Conservation (phyloP, 495 filamentous ascomycete species). For the Filosporella fistucella region DNA sequence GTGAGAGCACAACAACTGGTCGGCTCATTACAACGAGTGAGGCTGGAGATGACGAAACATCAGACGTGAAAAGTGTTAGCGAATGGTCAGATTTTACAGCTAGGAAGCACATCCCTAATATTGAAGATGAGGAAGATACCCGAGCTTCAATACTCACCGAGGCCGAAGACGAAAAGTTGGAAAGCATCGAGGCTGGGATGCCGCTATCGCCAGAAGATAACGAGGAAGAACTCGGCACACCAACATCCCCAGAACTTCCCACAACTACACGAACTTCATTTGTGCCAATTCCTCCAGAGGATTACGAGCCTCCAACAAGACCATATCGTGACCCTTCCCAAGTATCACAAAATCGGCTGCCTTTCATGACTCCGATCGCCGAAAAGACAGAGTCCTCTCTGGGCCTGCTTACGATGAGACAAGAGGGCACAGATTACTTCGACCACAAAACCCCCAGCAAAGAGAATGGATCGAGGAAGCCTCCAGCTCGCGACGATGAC, state of each 20-base stretch:
- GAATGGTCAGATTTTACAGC: constrained; percentile 86
- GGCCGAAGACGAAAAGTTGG: constrained; percentile 24
- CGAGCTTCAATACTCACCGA: constrained; percentile 25
- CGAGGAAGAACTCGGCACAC: constrained; percentile 31
- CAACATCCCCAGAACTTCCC: constrained; percentile 34
- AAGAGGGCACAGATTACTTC: constrained; percentile 53
- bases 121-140: constrained; percentile 36
- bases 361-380: constrained; percentile 98
- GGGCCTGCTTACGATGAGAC: constrained; percentile 48
- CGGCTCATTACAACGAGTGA: constrained; percentile 43
- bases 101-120: constrained; percentile 61
- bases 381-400: constrained; percentile 89
- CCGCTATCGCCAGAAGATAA: not conserved
- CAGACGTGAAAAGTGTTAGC: constrained; percentile 59
- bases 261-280: constrained; percentile 42
- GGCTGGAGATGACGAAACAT: constrained; percentile 46
- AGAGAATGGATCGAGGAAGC: constrained; percentile 35
- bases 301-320: constrained; percentile 69
- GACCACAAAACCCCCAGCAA: constrained; percentile 72
- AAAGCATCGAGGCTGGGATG: constrained; percentile 14
- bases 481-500: constrained; percentile 30
- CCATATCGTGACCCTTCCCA: constrained; percentile 73
- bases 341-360: constrained; percentile 78
- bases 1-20: constrained; percentile 76
- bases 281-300: constrained; percentile 74